Evolutionary conservation across 768 basidiomycete species (phyloP).

Genomic region (Leccinum truebloodii): DNA sequence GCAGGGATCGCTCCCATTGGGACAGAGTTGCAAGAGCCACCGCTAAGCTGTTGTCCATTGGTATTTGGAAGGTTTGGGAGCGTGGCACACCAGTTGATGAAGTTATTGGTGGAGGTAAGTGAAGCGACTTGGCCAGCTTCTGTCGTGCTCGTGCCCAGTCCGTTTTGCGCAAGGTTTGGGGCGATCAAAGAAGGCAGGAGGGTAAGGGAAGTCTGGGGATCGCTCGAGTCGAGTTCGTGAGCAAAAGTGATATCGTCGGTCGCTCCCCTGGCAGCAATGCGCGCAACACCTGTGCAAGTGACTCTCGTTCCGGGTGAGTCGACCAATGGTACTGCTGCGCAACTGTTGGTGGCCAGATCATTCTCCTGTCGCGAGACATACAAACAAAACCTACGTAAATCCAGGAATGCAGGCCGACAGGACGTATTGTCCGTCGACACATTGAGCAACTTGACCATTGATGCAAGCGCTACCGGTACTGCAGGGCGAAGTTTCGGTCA

Average conservation of each 20-base stretch:
- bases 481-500: constrained; percentile 36
- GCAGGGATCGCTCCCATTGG: constrained; percentile 62
- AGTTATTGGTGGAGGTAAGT: constrained; percentile 68
- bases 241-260: constrained; percentile 23
- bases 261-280: constrained; percentile 43
- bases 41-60: constrained; percentile 52
- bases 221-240: constrained; percentile 16
- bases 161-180: constrained; percentile 52
- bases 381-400: constrained; percentile 12
- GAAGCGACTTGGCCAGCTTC: constrained; percentile 54
- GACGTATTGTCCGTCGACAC: constrained; percentile 46
- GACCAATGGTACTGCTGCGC: constrained; percentile 49
- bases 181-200: constrained; percentile 54
- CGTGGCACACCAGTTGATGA: constrained; percentile 65
- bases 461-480: constrained; percentile 49
- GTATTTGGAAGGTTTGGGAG: constrained; percentile 53
- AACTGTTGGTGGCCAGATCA: constrained; percentile 8
- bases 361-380: neutral
- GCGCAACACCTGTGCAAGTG: constrained; percentile 49
- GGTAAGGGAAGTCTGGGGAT: constrained; percentile 32
- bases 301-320: constrained; percentile 50
- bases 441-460: constrained; percentile 52
- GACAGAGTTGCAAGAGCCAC: constrained; percentile 61
- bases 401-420: constrained; percentile 23
- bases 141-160: constrained; percentile 34